Base-by-base conservation (phyloP, 1,284 basidiomycete species). In the Ganoderma boninense region DNA sequence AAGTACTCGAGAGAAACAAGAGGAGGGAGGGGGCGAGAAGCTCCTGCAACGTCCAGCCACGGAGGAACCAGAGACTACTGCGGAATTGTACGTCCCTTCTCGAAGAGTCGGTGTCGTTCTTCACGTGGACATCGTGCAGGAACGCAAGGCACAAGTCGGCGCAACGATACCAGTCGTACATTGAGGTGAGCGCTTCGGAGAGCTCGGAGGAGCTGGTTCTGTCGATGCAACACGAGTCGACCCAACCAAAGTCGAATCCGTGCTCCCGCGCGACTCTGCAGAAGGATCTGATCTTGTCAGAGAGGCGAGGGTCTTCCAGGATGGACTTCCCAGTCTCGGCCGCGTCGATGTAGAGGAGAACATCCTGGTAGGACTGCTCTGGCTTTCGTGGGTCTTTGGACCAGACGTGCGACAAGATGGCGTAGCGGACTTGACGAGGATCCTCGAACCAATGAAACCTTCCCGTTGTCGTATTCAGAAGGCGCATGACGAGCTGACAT, bases 121-220 rank as follows among this genome's bases (percentile, higher is more conserved):
- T 8, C 46, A 52, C 65, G 16, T 26, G 20, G 42, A 68, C 66
- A 29, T 68, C 66, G 38, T 63, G 42, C 20, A 68, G 43, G 32
- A 38, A 57, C 10, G 46, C 62, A 43, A 64, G 59, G 56, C 66
- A 68, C 16, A 40, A 38, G 26, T 26, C n/a, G 8, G 62, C 61
- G 29, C 57, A 57, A 16, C 56, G 61, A 38, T 68, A 68, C 66
- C 66, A 68, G 6, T 43, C 23, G 52, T 44, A 68, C 66, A 68
- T 68, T 11, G 66, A 63, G 42, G 63, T 68, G 61, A 68, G 57
- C 1, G 61, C 52, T 44, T 64, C 62, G 23, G 64, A 71, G 42
- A 66, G 61, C 43, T 62, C 65, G n/a, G 46, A 69, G 35, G 69
- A 69, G 35, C 44, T 75, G 38, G 29, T 69, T 29, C 62, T 63